Percentiles rank a stretch among this genome's conserved stretches.
Evolutionary conservation across 495 filamentous ascomycete genomes (phyloP).

Genomic region (Darksidea phi): DNA sequence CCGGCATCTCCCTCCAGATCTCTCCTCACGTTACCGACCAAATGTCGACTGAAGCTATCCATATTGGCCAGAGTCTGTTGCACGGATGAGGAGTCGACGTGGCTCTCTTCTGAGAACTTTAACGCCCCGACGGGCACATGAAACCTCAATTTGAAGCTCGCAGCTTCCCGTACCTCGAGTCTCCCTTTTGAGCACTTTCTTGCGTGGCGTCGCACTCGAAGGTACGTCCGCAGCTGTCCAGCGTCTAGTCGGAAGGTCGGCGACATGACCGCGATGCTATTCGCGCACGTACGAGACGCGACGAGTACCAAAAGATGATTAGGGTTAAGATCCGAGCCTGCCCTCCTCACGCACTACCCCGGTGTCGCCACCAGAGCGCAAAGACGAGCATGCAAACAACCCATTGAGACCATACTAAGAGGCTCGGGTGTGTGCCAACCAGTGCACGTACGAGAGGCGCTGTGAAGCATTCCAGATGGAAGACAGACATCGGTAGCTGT

Average conservation of each 20-base stretch:
- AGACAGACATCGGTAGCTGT: slow-evolving; percentile 66
- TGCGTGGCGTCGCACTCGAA: slow-evolving; percentile 21
- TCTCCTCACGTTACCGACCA: slow-evolving; percentile 33
- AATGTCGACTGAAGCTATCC: slow-evolving; percentile 37
- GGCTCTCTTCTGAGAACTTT: slow-evolving; percentile 39
- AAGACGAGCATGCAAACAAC: slow-evolving; percentile 32
- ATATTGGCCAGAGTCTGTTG: slow-evolving; percentile 43
- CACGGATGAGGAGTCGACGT: slow-evolving; percentile 42
- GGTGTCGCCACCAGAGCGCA: slow-evolving; percentile 38
- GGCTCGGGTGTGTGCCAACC: slow-evolving; percentile 43
- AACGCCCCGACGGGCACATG: slow-evolving; percentile 43
- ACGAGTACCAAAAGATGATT: slow-evolving; percentile 60
- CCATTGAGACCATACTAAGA: slow-evolving; percentile 51
- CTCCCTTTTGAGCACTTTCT: slow-evolving; percentile 43
- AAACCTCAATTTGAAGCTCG: slow-evolving; percentile 31
- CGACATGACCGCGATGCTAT: slow-evolving; percentile 53
- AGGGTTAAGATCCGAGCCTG: slow-evolving; percentile 78
- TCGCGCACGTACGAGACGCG: slow-evolving; percentile 42
- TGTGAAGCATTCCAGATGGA: slow-evolving; percentile 60
- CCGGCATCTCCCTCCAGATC: slow-evolving; percentile 39
- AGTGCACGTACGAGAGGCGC: slow-evolving; percentile 44
- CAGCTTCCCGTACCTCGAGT: slow-evolving; percentile 44
- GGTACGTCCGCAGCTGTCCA: slow-evolving; percentile 26
- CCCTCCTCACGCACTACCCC: slow-evolving; percentile 49
- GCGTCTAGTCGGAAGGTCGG: slow-evolving; percentile 47